Evolutionary conservation across 2,329 filamentous ascomycete species (phyloP).

Genomic region (Ophiocordyceps camponoti-leonardi): DNA sequence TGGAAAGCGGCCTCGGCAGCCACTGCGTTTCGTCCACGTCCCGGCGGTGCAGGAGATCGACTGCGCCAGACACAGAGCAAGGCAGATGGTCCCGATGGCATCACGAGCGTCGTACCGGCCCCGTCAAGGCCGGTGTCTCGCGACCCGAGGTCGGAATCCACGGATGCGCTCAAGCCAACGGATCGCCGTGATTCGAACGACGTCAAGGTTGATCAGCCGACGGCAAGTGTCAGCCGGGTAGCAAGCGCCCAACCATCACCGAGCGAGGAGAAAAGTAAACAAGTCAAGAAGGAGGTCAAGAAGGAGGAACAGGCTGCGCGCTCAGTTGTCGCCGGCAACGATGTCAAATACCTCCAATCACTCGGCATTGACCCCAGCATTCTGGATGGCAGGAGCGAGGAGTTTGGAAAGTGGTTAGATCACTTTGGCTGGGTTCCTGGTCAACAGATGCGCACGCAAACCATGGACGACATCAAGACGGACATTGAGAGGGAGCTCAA

Average conservation of each 20-base stretch:
- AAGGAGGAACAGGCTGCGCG: constrained; percentile 33
- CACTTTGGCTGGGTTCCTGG: constrained; percentile 79
- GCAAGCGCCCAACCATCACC: constrained; percentile 10
- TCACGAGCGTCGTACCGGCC: constrained; percentile 73
- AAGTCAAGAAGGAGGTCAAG: constrained; percentile 21
- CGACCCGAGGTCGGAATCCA: constrained; percentile 12
- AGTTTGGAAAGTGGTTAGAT: constrained; percentile 68
- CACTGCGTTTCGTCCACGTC: constrained; percentile 61
- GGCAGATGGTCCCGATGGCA: constrained; percentile 67
- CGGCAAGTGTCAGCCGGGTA: constrained; percentile 24
- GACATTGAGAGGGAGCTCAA: constrained; percentile 80
- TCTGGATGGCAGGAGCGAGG: constrained; percentile 58
- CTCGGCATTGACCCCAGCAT: constrained; percentile 63
- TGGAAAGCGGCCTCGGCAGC: constrained; percentile 52
- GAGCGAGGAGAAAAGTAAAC: constrained; percentile 15
- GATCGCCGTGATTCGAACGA: constrained; percentile 19
- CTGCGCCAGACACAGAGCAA: constrained; percentile 46
- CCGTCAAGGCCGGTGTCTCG: constrained; percentile 34
- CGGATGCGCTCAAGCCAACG: constrained; percentile 12
- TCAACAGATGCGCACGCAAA: constrained; percentile 54
- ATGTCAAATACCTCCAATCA: constrained; percentile 58
- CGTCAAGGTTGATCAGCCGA: constrained; percentile 42
- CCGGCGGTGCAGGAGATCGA: constrained; percentile 71
- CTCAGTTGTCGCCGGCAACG: constrained; percentile 52
- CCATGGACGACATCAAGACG: constrained; percentile 62